Percentiles rank a stretch among this genome's conserved stretches.
Evolutionary conservation across 2,329 filamentous ascomycete species (phyloP).

Genomic region (Aspergillus cejpii): DNA sequence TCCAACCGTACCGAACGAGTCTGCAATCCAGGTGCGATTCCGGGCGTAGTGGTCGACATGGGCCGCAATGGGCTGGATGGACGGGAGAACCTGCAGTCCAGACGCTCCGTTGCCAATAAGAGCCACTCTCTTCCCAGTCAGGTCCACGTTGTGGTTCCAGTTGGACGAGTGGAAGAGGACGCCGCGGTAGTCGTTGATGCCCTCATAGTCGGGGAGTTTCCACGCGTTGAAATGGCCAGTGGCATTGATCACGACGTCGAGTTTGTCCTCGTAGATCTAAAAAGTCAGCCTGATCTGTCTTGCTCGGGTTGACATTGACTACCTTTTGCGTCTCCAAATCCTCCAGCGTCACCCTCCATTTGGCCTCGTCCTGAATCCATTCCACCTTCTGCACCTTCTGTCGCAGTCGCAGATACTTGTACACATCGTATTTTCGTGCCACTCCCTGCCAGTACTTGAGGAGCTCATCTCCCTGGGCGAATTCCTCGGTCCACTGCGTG

Average conservation of each 20-base stretch:
- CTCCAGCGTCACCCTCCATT: conserved; percentile 51
- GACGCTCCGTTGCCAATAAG: conserved; percentile 60
- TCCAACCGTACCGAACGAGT: conserved; percentile 53
- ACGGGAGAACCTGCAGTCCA: conserved; percentile 49
- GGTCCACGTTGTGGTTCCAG: conserved; percentile 51
- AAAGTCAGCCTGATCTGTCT: conserved; percentile 28
- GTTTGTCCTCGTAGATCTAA: conserved; percentile 42
- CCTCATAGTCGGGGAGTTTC: conserved; percentile 56
- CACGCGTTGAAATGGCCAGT: conserved; percentile 61
- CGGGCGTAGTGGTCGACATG: conserved; percentile 60
- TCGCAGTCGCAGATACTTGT: conserved; percentile 51
- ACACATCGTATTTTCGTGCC: conserved; percentile 59
- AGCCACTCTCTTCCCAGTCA: conserved; percentile 46
- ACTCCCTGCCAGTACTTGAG: conserved; percentile 58
- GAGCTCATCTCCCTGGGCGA: conserved; percentile 62
- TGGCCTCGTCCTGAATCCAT: conserved; percentile 49
- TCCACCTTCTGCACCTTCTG: conserved; percentile 50
- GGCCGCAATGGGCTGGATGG: conserved; percentile 34
- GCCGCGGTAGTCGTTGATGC: conserved; percentile 51
- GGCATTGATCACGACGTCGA: conserved; percentile 58
- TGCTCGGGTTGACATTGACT: background rate
- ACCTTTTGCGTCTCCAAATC: conserved; percentile 29
- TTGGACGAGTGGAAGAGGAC: conserved; percentile 55
- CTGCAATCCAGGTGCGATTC: conserved; percentile 61
- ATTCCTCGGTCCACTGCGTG: conserved; percentile 61